Evolutionary conservation across 305 asterid genomes (phyloP).

Genomic region (Lippia alba): DNA sequence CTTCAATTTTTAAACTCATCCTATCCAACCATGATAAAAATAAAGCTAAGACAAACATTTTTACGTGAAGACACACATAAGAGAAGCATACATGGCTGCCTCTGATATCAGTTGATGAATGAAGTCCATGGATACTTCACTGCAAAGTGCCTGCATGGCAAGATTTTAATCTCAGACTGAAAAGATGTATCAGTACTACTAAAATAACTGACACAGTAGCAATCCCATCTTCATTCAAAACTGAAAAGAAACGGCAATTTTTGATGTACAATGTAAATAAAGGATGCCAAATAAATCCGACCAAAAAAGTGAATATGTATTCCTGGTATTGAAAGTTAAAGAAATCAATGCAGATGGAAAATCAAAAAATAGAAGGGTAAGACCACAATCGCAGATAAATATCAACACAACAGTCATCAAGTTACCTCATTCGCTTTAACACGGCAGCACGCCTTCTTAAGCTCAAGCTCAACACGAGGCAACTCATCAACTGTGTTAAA

Average conservation of each 20-base stretch:
- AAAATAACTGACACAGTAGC: constrained; percentile 11
- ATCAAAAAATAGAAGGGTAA: constrained; percentile 12
- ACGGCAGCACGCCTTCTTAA: constrained; percentile 81
- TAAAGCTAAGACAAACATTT: constrained; percentile 21
- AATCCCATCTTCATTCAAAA: constrained; percentile 29
- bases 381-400: constrained; percentile 26
- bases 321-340: constrained; percentile 20
- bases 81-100: constrained; percentile 68
- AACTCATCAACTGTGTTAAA: constrained; percentile 66
- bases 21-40: constrained; percentile 20
- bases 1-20: constrained; percentile 35
- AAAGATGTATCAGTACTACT: constrained; percentile 3
- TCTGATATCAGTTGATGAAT: constrained; percentile 65
- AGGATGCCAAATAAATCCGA: constrained; percentile 12
- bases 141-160: constrained; percentile 61
- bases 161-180: constrained; percentile 18
- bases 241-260: constrained; percentile 6
- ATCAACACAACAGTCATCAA: constrained; percentile 22
- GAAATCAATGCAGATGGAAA: constrained; percentile 4
- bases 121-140: constrained; percentile 67
- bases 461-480: constrained; percentile 77
- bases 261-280: constrained; percentile 4
- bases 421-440: constrained; percentile 82
- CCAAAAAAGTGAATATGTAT: constrained; percentile 12
- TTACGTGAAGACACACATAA: constrained; percentile 34